Evolutionary conservation across 345 rosid species (phyloP).

Genomic region (Trapa incisa): DNA sequence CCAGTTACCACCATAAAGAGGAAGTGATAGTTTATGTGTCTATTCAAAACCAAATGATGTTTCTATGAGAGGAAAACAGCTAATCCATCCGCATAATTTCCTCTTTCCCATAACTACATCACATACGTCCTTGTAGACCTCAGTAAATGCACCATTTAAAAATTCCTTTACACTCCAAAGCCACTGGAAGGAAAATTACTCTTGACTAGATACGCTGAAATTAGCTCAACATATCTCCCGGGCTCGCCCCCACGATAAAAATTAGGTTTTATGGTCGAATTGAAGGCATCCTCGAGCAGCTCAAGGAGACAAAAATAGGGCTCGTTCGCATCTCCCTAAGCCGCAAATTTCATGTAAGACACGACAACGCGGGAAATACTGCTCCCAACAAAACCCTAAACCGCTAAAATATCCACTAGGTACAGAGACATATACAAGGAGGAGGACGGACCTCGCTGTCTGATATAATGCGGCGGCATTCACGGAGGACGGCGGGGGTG

Average conservation of each 20-base stretch:
- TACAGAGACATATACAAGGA: neutral
- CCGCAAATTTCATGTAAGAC: slow-evolving; percentile 1
- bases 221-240: too few species aligned
- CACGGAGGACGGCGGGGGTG: slow-evolving; percentile 82
- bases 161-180: neutral
- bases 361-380: neutral
- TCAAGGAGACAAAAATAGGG: neutral
- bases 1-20: neutral
- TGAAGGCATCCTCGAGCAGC: neutral
- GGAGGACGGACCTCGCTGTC: slow-evolving; percentile 62
- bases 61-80: neutral
- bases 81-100: neutral
- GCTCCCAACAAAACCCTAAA: slow-evolving; percentile 1
- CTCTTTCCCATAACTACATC: neutral
- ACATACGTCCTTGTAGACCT: neutral
- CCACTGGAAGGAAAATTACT: neutral
- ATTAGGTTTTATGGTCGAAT: neutral
- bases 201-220: neutral
- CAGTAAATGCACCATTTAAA: neutral
- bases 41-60: neutral
- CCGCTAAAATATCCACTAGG: neutral
- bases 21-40: neutral
- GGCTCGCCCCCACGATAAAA: too few species aligned
- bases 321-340: neutral
- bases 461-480: slow-evolving; percentile 94